Evolutionary conservation across 768 basidiomycete species (phyloP).

Genomic region (Sistotremastrum suecicum): DNA sequence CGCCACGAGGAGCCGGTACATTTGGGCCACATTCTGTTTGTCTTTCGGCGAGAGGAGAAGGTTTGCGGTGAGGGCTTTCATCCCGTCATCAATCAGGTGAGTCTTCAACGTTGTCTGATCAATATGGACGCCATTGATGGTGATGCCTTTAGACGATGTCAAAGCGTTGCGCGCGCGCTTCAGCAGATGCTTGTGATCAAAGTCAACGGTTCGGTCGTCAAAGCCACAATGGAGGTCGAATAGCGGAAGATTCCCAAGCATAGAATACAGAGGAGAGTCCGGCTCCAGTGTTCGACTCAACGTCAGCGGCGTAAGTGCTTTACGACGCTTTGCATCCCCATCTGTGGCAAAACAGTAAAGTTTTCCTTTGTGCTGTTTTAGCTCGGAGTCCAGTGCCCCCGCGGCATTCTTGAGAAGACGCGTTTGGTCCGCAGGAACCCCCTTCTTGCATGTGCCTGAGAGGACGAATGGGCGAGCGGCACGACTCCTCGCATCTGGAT

Average conservation of each 20-base stretch:
- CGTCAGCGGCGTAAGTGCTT: slow-evolving; percentile 12
- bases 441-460: slow-evolving; percentile 16
- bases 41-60: slow-evolving; percentile 16
- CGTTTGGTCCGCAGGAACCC: slow-evolving; percentile 9
- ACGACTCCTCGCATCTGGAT: slow-evolving; percentile 10
- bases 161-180: slow-evolving; percentile 18
- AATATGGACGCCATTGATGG: slow-evolving; percentile 13
- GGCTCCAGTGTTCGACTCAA: slow-evolving; percentile 9
- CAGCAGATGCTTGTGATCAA: slow-evolving; percentile 22
- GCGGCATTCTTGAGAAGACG: slow-evolving; percentile 9
- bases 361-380: too few species aligned
- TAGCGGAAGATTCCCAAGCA: slow-evolving; percentile 10
- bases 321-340: slow-evolving; percentile 16
- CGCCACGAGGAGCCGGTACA: slow-evolving; percentile 12
- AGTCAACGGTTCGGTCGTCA: slow-evolving; percentile 22
- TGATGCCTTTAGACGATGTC: slow-evolving; percentile 13
- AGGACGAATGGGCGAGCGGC: slow-evolving; percentile 12
- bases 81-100: slow-evolving; percentile 11
- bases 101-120: slow-evolving; percentile 10
- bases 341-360: slow-evolving; percentile 16
- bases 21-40: slow-evolving; percentile 18
- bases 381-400: too few species aligned
- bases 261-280: slow-evolving; percentile 14
- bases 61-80: slow-evolving; percentile 4
- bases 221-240: slow-evolving; percentile 19